Conservation (phyloP, 306 rosid species). For the Malus sieversii region DNA sequence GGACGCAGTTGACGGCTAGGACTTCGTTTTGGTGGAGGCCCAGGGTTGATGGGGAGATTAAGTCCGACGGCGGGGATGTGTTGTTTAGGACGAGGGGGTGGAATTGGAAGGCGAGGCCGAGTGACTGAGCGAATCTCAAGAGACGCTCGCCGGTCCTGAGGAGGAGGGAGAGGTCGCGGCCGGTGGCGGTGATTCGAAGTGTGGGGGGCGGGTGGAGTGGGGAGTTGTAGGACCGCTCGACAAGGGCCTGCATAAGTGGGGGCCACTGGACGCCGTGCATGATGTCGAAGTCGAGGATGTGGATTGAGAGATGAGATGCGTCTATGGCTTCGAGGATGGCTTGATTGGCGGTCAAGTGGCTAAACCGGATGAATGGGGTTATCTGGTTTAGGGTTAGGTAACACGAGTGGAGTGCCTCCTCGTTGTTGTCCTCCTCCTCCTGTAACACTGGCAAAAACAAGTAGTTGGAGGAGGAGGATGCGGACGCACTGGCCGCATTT, state of each 20-base stretch:
- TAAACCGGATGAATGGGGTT: constrained; percentile 44
- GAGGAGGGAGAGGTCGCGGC: constrained; percentile 29
- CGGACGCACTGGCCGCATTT: not conserved
- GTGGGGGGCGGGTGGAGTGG: constrained; percentile 28
- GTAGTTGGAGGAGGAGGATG: constrained; percentile 2
- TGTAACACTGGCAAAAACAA: not conserved
- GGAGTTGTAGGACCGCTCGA: constrained; percentile 24
- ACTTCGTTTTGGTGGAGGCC: constrained; percentile 30
- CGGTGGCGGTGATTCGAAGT: constrained; percentile 50
- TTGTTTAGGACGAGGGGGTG: constrained; percentile 29
- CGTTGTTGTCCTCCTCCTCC: not conserved
- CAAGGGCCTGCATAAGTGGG: constrained; percentile 56
- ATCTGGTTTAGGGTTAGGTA: constrained; percentile 45
- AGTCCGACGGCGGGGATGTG: not conserved
- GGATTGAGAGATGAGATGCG: constrained; percentile 27
- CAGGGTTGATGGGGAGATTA: constrained; percentile 10
- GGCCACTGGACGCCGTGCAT: constrained; percentile 64
- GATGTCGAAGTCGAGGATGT: constrained; percentile 46
- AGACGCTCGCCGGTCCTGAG: constrained; percentile 44
- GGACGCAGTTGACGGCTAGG: constrained; percentile 45
- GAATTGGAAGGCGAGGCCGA: constrained; percentile 42
- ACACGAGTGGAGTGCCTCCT: constrained; percentile 27
- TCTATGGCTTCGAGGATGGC: constrained; percentile 48
- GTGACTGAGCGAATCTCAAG: constrained; percentile 33
- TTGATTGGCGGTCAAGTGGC: constrained; percentile 49